Percentiles rank a stretch among this genome's conserved stretches.
Conservation (phyloP, 225 moss, liverwort and hornwort genomes). For the Straminergon stramineum region DNA sequence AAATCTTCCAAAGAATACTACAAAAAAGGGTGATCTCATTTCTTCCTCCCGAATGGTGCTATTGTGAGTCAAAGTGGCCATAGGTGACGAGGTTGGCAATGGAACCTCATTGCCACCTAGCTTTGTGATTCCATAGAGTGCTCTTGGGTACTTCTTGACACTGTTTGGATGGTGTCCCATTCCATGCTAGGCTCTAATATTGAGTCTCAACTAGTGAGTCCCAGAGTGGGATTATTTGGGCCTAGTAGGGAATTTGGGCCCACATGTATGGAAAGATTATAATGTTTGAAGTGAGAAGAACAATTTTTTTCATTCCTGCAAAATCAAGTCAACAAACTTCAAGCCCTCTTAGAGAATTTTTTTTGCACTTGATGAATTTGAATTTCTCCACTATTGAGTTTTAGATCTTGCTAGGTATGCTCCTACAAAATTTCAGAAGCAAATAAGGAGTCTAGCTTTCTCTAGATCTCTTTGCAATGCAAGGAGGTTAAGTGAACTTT, state of each 20-base stretch:
- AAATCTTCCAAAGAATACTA: rapidly evolving
- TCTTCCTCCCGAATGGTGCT: no score
- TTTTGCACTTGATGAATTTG: no score
- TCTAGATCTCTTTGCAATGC: background rate
- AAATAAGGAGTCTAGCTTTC: background rate
- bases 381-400: no score
- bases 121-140: rapidly evolving
- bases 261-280: background rate
- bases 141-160: rapidly evolving
- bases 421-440: background rate
- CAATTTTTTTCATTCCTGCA: background rate
- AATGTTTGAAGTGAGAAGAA: no score
- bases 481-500: background rate
- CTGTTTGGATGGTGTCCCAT: rapidly evolving
- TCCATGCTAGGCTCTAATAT: background rate
- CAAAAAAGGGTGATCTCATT: no score
- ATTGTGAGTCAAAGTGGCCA: no score
- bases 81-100: background rate
- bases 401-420: no score
- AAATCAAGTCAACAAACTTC: background rate
- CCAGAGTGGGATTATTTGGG: no score
- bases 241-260: no score
- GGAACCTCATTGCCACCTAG: background rate
- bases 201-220: background rate
- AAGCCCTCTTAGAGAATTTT: background rate